These are phyloP conservation scores for Cicer cuneatum DNA, from an alignment of 306 rosid species.

Conservation along the genomic window DNA sequence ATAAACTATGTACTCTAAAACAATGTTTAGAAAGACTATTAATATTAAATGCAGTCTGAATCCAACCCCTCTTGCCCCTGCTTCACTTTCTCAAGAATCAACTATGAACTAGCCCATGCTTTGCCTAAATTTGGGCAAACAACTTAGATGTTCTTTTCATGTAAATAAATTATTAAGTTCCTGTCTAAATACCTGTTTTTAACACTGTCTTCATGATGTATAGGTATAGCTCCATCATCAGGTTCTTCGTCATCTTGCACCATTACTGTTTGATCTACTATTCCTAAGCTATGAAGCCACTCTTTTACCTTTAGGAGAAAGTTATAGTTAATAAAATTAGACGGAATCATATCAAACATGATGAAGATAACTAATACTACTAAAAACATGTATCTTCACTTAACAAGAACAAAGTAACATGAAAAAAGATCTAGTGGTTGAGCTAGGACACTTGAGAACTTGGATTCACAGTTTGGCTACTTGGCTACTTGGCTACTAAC, in stretches of 20 bases:
- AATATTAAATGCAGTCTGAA: constrained; percentile 25
- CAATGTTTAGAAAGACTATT: constrained; percentile 32
- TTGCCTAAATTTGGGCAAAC: constrained; percentile 10
- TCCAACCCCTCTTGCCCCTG: constrained; percentile 21
- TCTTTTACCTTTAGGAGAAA: constrained; percentile 69
- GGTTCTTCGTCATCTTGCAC: constrained; percentile 85
- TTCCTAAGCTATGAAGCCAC: constrained; percentile 90
- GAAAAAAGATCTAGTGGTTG: neutral
- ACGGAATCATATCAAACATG: constrained; percentile 27
- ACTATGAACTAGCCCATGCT: neutral
- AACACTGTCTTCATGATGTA: constrained; percentile 65
- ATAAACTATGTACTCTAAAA: constrained; percentile 16
- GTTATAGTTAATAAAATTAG: constrained; percentile 34
- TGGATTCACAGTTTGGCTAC: too few relatives aligned
- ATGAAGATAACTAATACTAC: constrained; percentile 38
- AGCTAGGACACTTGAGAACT: too few relatives aligned
- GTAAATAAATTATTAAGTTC: constrained; percentile 33
- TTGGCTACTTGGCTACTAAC: too few relatives aligned
- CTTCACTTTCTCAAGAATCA: constrained; percentile 22
- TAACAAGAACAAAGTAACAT: constrained; percentile 33
- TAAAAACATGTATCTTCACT: constrained; percentile 22
- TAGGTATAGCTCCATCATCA: constrained; percentile 78
- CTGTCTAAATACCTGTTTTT: constrained; percentile 62
- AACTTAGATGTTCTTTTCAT: constrained; percentile 21
- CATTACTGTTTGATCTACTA: constrained; percentile 75